phyloP scores from a whole-genome alignment of 2,329 filamentous ascomycete genomes.

The Biscogniauxia marginata region DNA sequence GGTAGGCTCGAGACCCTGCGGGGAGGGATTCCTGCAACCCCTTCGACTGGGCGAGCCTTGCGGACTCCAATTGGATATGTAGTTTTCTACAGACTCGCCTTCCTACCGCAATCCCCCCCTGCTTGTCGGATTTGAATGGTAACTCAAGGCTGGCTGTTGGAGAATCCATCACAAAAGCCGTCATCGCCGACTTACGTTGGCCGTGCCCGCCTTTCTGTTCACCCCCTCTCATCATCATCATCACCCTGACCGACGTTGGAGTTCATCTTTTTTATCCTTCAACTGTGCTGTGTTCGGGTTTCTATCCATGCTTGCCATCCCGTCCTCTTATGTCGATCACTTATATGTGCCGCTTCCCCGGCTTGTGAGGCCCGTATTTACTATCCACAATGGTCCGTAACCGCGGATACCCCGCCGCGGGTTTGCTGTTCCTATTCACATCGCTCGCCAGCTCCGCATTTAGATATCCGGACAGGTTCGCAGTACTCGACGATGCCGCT shows the following conservation, averaged over 20 bases:
- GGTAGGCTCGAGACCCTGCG: background rate
- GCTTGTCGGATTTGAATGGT: background rate
- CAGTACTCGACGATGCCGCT: constrained; percentile 12
- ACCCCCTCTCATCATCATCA: background rate
- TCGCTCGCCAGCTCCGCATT: constrained; percentile 4
- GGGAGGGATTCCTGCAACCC: background rate
- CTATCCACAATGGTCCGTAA: constrained; percentile 6
- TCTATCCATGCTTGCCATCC: background rate
- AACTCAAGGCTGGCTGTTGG: too few relatives aligned
- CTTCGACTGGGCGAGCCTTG: background rate
- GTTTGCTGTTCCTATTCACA: constrained; percentile 3
- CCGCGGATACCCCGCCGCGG: background rate
- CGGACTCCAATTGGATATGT: background rate
- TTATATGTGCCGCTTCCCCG: background rate
- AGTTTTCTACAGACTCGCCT: background rate
- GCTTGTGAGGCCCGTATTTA: background rate
- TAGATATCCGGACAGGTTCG: constrained; percentile 8
- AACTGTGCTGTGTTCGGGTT: background rate
- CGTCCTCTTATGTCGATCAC: background rate
- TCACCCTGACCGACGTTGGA: background rate
- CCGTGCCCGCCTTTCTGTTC: too few relatives aligned
- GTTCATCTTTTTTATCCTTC: background rate
- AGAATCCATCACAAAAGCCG: background rate
- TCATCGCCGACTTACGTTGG: background rate
- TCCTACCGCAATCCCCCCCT: background rate